These are phyloP conservation scores for Trichoderma gracile DNA, from an alignment of 2,329 filamentous ascomycete species.

Conservation along the genomic window DNA sequence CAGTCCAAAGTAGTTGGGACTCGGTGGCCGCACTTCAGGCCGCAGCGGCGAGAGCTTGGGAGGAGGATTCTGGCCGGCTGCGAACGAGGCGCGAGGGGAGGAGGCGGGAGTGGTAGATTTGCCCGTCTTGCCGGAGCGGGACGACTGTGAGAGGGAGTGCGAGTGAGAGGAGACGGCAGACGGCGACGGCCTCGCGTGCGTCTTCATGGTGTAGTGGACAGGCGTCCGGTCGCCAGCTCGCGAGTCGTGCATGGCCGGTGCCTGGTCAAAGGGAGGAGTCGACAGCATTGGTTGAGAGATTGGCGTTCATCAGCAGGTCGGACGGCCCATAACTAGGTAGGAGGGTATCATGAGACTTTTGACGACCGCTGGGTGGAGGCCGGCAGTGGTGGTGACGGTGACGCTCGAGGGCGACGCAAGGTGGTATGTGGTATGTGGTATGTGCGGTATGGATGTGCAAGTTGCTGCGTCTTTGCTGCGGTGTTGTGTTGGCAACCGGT, in stretches of 20 bases:
- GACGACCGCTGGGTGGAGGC: not conserved
- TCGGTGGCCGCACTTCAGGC: slow-evolving; percentile 53
- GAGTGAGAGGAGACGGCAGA: slow-evolving; percentile 36
- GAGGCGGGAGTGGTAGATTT: slow-evolving; percentile 54
- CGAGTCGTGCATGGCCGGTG: slow-evolving; percentile 37
- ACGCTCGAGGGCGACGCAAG: not conserved
- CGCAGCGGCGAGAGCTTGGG: slow-evolving; percentile 51
- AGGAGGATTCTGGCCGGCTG: slow-evolving; percentile 56
- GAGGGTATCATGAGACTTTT: not conserved
- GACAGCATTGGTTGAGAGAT: slow-evolving; percentile 20
- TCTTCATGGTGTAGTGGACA: slow-evolving; percentile 51
- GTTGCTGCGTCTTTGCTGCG: not conserved
- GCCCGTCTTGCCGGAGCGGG: slow-evolving; percentile 42
- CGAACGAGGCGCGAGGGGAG: slow-evolving; percentile 54
- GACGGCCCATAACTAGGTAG: slow-evolving; percentile 16
- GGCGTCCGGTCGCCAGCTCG: slow-evolving; percentile 40
- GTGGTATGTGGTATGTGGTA: too few relatives aligned
- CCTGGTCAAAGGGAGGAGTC: slow-evolving; percentile 19
- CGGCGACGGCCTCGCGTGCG: slow-evolving; percentile 43
- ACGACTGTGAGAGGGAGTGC: slow-evolving; percentile 44
- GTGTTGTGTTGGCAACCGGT: not conserved
- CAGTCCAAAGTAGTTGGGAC: slow-evolving; percentile 87
- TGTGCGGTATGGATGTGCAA: not conserved
- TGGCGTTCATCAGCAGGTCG: slow-evolving; percentile 14
- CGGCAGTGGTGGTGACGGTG: not conserved